Percentiles rank a stretch among this genome's conserved stretches.
Conservation (phyloP, 2,329 filamentous ascomycete genomes). For the Colletotrichum limetticola region DNA sequence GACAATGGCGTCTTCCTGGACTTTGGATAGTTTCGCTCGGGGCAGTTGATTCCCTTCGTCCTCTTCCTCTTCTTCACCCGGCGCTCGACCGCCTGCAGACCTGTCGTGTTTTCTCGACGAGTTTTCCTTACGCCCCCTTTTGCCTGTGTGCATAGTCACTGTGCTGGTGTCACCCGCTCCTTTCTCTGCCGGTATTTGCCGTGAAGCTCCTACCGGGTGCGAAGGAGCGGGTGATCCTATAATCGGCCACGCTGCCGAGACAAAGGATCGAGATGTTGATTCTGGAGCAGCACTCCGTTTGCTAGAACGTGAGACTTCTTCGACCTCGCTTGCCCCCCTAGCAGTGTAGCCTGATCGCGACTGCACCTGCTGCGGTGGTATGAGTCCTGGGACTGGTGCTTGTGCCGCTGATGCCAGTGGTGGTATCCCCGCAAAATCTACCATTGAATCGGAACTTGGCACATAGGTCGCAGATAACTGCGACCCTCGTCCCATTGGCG, state of each 20-base stretch:
- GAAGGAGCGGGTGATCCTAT: no score
- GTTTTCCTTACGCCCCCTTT: no score
- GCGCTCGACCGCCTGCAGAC: not conserved
- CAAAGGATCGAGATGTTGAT: no score
- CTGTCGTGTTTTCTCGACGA: slow-evolving; percentile 1
- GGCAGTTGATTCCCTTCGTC: not conserved
- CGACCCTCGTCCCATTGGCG: no score
- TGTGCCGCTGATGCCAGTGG: no score
- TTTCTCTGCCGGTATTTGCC: no score
- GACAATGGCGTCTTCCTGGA: slow-evolving; percentile 12
- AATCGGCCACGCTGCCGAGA: no score
- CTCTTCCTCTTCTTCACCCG: not conserved
- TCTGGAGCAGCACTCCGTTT: no score
- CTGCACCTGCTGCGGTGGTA: not conserved
- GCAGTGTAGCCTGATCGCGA: not conserved
- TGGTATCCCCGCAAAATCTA: not conserved
- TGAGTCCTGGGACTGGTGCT: not conserved
- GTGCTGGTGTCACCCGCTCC: no score
- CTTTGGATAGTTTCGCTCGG: slow-evolving; percentile 12
- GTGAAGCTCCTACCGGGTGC: no score
- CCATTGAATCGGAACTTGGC: not conserved
- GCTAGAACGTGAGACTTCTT: not conserved
- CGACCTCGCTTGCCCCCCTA: not conserved
- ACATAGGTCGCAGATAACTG: not conserved
- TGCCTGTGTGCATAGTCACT: no score